These are phyloP conservation scores for Cyclaneusma minus DNA, from an alignment of 2,329 filamentous ascomycete genomes.

Conservation along the genomic window DNA sequence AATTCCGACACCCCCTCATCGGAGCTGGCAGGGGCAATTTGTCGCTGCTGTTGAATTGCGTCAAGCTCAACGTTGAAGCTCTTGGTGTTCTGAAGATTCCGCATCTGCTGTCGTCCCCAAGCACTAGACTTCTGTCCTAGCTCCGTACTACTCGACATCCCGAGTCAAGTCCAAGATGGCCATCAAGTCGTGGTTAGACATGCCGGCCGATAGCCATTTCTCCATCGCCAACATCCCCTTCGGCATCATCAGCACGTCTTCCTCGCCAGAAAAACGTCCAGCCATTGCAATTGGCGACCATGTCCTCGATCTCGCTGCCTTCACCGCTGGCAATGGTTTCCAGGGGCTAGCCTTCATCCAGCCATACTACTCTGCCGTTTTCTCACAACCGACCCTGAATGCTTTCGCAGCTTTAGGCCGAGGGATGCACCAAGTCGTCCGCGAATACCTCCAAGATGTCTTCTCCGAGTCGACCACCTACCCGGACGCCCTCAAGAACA, in stretches of 20 bases:
- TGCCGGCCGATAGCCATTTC: conserved; percentile 28
- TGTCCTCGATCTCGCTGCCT: conserved; percentile 48
- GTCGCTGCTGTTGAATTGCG: too few relatives aligned
- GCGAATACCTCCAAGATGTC: conserved; percentile 52
- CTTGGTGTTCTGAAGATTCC: too few relatives aligned
- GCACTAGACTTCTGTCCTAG: too few relatives aligned
- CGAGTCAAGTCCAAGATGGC: too few relatives aligned
- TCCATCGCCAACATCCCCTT: conserved; percentile 65
- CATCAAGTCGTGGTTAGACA: conserved; percentile 16
- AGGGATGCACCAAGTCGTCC: conserved; percentile 50
- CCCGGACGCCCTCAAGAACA: conserved; percentile 46
- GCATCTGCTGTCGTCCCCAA: too few relatives aligned
- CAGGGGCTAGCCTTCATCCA: conserved; percentile 30
- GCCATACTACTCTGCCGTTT: conserved; percentile 44
- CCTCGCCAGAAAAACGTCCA: conserved; percentile 31
- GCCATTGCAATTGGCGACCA: conserved; percentile 56
- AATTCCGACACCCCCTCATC: too few relatives aligned
- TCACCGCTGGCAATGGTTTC: conserved; percentile 44
- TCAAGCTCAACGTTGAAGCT: too few relatives aligned
- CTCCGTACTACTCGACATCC: too few relatives aligned
- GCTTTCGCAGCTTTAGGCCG: conserved; percentile 60
- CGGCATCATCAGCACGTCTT: conserved; percentile 46
- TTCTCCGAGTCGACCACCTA: conserved; percentile 42
- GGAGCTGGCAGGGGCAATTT: too few relatives aligned
- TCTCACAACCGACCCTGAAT: conserved; percentile 51